Base-by-base conservation (phyloP, 73 alveolate genomes). In the Paramecium octaurelia region DNA sequence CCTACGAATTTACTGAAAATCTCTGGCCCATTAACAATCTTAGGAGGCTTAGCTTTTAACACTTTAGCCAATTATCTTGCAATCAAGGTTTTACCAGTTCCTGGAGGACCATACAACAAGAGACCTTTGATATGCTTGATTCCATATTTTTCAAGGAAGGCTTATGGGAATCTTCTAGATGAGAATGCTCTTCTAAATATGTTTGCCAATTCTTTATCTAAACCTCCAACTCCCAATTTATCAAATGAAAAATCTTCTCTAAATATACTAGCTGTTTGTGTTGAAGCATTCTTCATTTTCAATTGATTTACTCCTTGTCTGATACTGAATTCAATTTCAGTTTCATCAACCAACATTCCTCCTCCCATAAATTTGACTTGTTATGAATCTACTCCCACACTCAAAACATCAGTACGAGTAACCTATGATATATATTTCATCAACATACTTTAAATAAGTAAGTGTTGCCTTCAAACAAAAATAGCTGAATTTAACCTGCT, bases 221-320 rank as follows among this genome's bases (percentile, higher is more conserved):
- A 94, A 54, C 99, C 99, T 42, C 99, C 99, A 29, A 99, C 98
- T 50, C 99, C 99, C 91, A 99, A 94, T 92, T 99, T 99, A 92
- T 99, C 98, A 94, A 99, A 99, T 86, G 97, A 98, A 95, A 98
- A 98, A 14, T 80, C 91, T 4, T 80, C 91, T 80, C 73, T 80
- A 80, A 80, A 80, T 20, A 80, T 80, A 23, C 91, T 80, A 7
- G 75, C 44, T 24, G 75, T 48, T 0, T 80, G 18, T 44, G 27
- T 31, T 44, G 57, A 21, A 10, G 91, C 75, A 48, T 42, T 80
- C 91, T 80, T 80, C 73, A 80, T 31, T 46, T 80, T 80, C 27
- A 80, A 46, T 80, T 34, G 18, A 16, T 40, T 21, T 18, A 44
- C 27, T 80, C 91, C 91, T 43, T 59, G 9, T 80, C 75, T 40